Evolutionary conservation across 2,329 filamentous ascomycete genomes (phyloP), one percentile per base, ranked within the genome.

Genomic region (Balansia obtecta): DNA sequence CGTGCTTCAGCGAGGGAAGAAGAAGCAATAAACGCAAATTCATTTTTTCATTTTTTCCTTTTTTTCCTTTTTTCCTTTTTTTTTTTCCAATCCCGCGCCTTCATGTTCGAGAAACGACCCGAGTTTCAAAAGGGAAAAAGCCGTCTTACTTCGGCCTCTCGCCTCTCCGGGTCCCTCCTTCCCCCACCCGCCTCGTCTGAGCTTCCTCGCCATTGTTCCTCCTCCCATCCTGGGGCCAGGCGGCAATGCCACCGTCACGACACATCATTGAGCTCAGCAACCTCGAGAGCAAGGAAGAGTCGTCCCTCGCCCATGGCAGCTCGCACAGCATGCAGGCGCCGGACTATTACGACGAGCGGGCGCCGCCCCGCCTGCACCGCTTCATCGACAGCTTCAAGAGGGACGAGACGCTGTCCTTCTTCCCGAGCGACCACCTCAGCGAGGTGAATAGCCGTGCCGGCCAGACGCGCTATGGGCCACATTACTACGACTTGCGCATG

Each of bases 311-410:
- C 18, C 70, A 68, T 39, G 73, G 73, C 50, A 75, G 72, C 62
- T 70, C 68, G 49, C 70, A 71, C 61, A 75, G 71, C 56, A 76
- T 73, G 71, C 72, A 72, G 48, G 72, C 74, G 56, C 70, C 73
- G 38, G 57, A 69, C 32, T 74, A 75, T 60, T 72, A 75, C 60
- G 67, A 70, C 40, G 66, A 70, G 9, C 53, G 55, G 30, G 55
- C 60, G 48, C 63, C 65, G 42, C 60, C 61, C 39, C 61, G 65
- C 53, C 58, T 71, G 52, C 62, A 62, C 15, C 71, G 71, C 53
- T 71, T 80, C 59, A 55, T 82, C 57, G 76, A 84, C 65, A 75
- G 77, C 64, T 85, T 86, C 70, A 76, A 75, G 57, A 75, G 80
- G 52, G 80, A 85, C 57, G 76, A 79, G 8, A 63, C 65, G 56